These are phyloP conservation scores for Fusarium sp. DNA, from an alignment of 2,329 filamentous ascomycete genomes.

Conservation along the genomic window DNA sequence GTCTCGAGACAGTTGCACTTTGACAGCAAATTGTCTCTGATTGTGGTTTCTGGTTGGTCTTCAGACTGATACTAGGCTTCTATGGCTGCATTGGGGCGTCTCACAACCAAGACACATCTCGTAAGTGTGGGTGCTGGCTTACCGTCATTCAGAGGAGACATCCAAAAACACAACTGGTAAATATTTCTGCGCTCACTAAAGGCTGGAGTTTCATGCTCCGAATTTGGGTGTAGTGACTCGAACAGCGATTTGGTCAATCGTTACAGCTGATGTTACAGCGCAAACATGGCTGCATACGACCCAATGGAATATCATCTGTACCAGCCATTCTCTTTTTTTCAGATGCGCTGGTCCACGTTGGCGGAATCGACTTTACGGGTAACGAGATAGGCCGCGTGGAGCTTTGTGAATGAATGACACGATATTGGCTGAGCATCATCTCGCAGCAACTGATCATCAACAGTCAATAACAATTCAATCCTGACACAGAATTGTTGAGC, in stretches of 20 bases:
- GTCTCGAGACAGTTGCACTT: constrained; percentile 12
- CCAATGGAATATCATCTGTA: background rate
- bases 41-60: background rate
- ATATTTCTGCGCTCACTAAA: background rate
- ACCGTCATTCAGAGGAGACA: background rate
- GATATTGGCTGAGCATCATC: constrained; percentile 1
- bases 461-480: background rate
- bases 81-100: constrained; percentile 25
- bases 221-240: constrained; percentile 23
- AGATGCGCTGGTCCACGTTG: constrained; percentile 13
- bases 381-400: constrained; percentile 7
- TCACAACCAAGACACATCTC: constrained; percentile 17
- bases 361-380: background rate
- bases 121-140: constrained; percentile 8
- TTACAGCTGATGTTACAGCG: constrained; percentile 10
- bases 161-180: background rate
- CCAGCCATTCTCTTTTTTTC: constrained; percentile 6
- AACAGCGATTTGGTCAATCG: constrained; percentile 8
- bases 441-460: background rate
- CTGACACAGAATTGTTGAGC: constrained; percentile 23
- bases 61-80: background rate
- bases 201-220: constrained; percentile 25
- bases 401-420: constrained; percentile 7
- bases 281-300: constrained; percentile 2
- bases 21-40: constrained; percentile 17